Percentiles rank a stretch among this genome's conserved stretches.
phyloP scores from a whole-genome alignment of 441 rosid species.

The Mallotus japonicus region DNA sequence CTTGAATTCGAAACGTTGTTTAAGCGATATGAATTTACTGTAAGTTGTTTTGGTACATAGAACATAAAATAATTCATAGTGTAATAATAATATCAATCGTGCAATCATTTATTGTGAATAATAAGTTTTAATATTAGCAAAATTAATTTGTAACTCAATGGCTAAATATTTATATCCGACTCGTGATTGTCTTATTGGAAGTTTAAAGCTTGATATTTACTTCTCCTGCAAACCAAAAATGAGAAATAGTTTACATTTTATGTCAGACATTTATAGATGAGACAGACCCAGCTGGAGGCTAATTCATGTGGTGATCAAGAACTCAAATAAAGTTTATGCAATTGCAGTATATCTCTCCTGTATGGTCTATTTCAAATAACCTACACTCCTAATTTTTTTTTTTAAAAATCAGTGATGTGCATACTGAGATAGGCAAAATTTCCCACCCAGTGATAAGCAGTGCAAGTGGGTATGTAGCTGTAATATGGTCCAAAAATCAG shows the following conservation, averaged over 20 bases:
- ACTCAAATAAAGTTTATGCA: constrained; percentile 5
- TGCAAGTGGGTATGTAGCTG: constrained; percentile 42
- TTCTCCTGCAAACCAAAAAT: background rate
- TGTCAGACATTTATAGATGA: background rate
- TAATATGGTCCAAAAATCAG: constrained; percentile 11
- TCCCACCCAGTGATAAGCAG: constrained; percentile 25
- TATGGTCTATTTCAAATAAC: constrained; percentile 10
- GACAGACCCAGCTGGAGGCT: background rate
- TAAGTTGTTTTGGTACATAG: too few relatives aligned
- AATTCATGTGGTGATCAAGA: constrained; percentile 9
- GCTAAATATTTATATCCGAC: too few relatives aligned
- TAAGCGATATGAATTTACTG: too few relatives aligned
- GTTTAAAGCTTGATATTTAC: background rate
- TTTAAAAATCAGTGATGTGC: background rate
- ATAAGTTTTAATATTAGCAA: too few relatives aligned
- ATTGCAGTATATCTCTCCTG: background rate
- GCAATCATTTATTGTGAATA: too few relatives aligned
- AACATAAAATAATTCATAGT: too few relatives aligned
- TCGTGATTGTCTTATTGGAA: too few relatives aligned
- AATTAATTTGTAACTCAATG: too few relatives aligned
- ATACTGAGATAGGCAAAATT: background rate
- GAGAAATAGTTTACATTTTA: background rate
- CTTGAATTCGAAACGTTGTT: too few relatives aligned
- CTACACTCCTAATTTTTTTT: background rate
- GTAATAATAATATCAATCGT: too few relatives aligned